Base-by-base conservation (phyloP, 345 rosid species). In the Ceriops tagal region DNA sequence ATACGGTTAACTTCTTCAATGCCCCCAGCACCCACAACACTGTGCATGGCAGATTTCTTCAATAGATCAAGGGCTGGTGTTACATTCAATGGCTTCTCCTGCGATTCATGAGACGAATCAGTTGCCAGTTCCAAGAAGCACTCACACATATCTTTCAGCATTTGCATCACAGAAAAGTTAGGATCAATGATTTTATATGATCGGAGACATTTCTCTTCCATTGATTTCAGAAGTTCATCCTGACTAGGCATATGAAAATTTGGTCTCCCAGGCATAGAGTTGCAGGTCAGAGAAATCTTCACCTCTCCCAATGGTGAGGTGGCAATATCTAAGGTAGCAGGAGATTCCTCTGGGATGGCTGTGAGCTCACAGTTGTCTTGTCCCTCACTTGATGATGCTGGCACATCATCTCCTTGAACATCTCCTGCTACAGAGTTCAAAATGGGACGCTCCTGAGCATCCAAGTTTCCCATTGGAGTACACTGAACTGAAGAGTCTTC, bases 281-380 rank as follows among this genome's bases (percentile, higher is more conserved):
- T 72, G 83, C 83, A 93, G 76, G 84, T 87, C 52, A 93, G 73
- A 80, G 82, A 86, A 72, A 91, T 78, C 85, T 89, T 89, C 84
- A 91, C 96, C 81, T 89, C 98, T 77, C 97, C 96, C 66, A 66
- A 69, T 30, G 84, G 67, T 6, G 93, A 87, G 70, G 97, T 84
- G 55, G 96, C 96, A 69, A 91, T 82, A 75, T 91, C 92, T 67
- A 89, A 66, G 79, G 43, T 71, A 72, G 85, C 32, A 53, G 74
- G 64, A 70, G 77, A 66, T 63, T 75, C 76, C 30, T 55, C 81
- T 18, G 75, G 73, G 56, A 56, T 55, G 64, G 78, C 70, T 53
- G 82, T 58, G 72, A 62, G 73, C n/a, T 81, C 75, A 62, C 53
- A 39, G 31, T 53, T 69, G 49, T 35, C 67, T 60, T 60, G 31